Base-by-base conservation (phyloP, 805 yeast genomes). In the Candida ipomoeae region DNA sequence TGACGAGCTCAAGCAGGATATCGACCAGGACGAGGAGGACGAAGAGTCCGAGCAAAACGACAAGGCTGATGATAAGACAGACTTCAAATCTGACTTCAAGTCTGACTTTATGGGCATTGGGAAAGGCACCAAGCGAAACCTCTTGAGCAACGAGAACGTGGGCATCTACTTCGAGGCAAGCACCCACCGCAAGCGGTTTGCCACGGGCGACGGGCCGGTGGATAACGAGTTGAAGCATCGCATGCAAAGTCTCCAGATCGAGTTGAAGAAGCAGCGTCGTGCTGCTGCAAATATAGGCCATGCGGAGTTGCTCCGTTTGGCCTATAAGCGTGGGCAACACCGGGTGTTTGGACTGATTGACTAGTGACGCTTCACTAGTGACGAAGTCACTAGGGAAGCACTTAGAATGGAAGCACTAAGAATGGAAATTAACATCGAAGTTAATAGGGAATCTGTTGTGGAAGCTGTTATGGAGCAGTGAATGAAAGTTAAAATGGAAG, bases 1-100 rank as follows among this genome's bases (percentile, higher is more conserved):
- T 29, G 48, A 39, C 21, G 48, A 46, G 14, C 56, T 55, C 34
- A 61, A 54, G 35, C 63, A 66, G 38, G 69, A 64, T 44, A 52
- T 62, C 15, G 69, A 62, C 17, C 26, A 29, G 17, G 45, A 41
- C 15, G 45, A 41, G 7, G 60, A 38, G 20, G 47, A 51, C 34
- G 54, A 48, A 17, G 37, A 35, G 31, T 44, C 45, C 11, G 43
- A 33, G 6, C 46, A 39, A n/a, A 37, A 20, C 14, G 39, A 42
- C 15, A 33, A 15, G 42, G 47, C 48, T 8, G 54, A 44, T 26
- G 32, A 32, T 18, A 51, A 35, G 14, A 40, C 38, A 38, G 42
- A 35, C 35, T 29, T 35, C 21, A 29, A 26, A 26, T 26, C 29
- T 10, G 29, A 26, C 29, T 26, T 26, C 4, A 26, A 26, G 29